These are phyloP conservation scores for Phycomyces nitens DNA, from an alignment of 192 early-diverging fungal species.

Conservation along the genomic window DNA sequence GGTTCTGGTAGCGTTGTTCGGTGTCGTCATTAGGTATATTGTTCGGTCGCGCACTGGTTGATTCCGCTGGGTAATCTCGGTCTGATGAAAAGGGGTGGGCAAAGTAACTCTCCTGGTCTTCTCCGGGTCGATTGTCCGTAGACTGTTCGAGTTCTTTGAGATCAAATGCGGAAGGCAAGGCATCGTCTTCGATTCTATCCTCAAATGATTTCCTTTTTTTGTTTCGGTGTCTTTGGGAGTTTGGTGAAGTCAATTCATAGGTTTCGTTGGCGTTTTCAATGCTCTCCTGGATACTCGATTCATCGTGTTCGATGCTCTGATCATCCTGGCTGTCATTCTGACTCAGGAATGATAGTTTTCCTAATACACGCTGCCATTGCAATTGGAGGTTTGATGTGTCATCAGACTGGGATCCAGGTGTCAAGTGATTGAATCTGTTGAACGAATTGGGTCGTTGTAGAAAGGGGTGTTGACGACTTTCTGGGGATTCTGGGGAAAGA, in stretches of 20 bases:
- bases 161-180: conserved; percentile 15
- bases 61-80: neutral
- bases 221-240: neutral
- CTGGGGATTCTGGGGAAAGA: conserved; percentile 4
- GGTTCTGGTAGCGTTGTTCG: neutral
- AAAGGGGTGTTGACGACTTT: neutral
- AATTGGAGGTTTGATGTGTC: neutral
- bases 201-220: neutral
- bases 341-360: neutral
- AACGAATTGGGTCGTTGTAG: neutral
- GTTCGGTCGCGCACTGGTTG: neutral
- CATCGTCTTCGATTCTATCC: conserved; percentile 13
- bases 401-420: neutral
- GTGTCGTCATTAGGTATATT: neutral
- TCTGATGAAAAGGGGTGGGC: neutral
- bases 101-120: conserved; percentile 3
- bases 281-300: neutral
- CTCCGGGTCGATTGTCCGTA: neutral
- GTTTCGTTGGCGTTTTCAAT: neutral
- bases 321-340: neutral
- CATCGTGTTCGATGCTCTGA: neutral
- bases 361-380: conserved; percentile 14
- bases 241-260: neutral
- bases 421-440: neutral
- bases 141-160: neutral